Conservation (phyloP, 192 early-diverging fungal species). For the Backusella morwellensis region DNA sequence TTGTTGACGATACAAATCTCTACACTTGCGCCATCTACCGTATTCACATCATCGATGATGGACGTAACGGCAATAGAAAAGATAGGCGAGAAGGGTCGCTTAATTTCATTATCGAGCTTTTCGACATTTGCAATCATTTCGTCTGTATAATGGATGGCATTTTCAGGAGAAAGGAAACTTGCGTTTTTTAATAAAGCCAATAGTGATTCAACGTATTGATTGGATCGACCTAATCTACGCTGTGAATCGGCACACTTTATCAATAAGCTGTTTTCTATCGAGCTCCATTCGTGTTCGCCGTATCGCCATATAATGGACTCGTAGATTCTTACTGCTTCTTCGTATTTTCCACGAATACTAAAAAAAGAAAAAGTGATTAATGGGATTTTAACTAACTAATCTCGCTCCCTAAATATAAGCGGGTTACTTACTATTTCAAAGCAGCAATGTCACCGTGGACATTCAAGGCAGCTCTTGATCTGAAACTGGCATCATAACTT, state of each 20-base stretch:
- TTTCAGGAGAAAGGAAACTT: constrained; percentile 41
- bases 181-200: constrained; percentile 51
- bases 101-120: constrained; percentile 44
- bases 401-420: neutral
- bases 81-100: constrained; percentile 49
- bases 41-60: constrained; percentile 57
- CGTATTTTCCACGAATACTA: constrained; percentile 61
- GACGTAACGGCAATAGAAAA: constrained; percentile 49
- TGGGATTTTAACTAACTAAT: neutral
- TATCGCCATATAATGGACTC: constrained; percentile 58
- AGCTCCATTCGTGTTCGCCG: constrained; percentile 59
- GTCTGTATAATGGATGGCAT: constrained; percentile 43
- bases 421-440: constrained; percentile 65
- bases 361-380: neutral
- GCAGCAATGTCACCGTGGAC: constrained; percentile 76
- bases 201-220: constrained; percentile 47
- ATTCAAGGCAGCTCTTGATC: constrained; percentile 57
- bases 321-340: constrained; percentile 61
- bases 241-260: constrained; percentile 66
- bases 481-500: constrained; percentile 64
- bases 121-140: constrained; percentile 42
- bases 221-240: constrained; percentile 48
- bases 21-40: constrained; percentile 54
- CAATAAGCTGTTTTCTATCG: constrained; percentile 63
- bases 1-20: constrained; percentile 53